A percentile compares a stretch with the other conserved stretches of the same genome.
Conservation (phyloP, 177 flowering plant species). For the Vitis hybrid region DNA sequence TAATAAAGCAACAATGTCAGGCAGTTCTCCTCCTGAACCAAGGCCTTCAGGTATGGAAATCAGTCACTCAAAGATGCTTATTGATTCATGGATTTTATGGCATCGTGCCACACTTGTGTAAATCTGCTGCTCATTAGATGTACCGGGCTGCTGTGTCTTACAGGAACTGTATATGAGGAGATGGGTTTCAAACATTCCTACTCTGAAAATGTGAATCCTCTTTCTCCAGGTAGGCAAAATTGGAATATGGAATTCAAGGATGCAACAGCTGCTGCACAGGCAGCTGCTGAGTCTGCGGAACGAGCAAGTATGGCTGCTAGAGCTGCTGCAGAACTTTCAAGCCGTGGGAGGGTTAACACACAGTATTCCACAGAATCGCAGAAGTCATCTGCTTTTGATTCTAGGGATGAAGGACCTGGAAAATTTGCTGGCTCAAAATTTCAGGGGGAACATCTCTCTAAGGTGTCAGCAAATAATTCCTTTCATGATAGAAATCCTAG, state of each 20-base stretch:
- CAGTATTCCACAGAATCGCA: conserved; percentile 46
- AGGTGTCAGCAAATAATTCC: conserved; percentile 7
- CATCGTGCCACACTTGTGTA: not conserved
- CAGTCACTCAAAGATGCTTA: not conserved
- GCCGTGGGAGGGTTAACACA: conserved; percentile 31
- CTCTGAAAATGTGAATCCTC: conserved; percentile 23
- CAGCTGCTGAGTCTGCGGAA: conserved; percentile 99
- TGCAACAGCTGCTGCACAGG: conserved; percentile 93
- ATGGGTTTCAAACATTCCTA: conserved; percentile 26
- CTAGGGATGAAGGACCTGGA: conserved; percentile 23
- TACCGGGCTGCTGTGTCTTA: not conserved
- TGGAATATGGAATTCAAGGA: conserved; percentile 91
- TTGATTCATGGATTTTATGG: not conserved
- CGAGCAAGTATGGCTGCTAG: conserved; percentile 92
- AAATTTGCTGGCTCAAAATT: conserved; percentile 15
- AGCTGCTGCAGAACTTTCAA: conserved; percentile 92
- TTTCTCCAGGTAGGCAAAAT: conserved; percentile 27
- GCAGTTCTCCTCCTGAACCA: conserved; percentile 22
- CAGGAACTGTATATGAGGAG: conserved; percentile 31
- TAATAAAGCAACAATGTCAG: conserved; percentile 13
- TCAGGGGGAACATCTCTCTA: conserved; percentile 18
- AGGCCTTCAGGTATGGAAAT: conserved; percentile 43
- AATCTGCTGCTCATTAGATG: not conserved
- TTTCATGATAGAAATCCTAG: conserved; percentile 18
- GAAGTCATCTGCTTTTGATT: conserved; percentile 19